phyloP scores from a whole-genome alignment of 2,329 filamentous ascomycete species.

The Rutstroemia sp. region DNA sequence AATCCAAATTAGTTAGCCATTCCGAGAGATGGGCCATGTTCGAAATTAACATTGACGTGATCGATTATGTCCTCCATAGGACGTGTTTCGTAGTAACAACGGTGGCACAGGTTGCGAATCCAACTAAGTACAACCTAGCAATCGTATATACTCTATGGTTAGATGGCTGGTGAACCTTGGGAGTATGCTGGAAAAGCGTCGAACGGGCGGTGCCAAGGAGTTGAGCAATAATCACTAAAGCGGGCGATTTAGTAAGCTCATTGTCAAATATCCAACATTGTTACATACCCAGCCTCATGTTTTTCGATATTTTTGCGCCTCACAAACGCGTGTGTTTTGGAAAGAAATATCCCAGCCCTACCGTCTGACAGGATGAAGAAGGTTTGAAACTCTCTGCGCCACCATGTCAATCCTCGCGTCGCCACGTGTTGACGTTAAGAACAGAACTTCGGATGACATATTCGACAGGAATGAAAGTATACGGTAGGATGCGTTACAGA shows the following conservation, averaged over 20 bases:
- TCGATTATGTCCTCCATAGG: neutral
- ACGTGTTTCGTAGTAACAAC: neutral
- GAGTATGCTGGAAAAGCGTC: too few relatives aligned
- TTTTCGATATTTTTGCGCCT: neutral
- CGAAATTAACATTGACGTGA: neutral
- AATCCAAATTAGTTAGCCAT: neutral
- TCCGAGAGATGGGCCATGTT: neutral
- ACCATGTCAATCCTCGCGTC: constrained; percentile 2
- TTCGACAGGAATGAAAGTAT: neutral
- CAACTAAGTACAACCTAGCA: neutral
- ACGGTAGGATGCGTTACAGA: neutral
- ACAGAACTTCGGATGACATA: neutral
- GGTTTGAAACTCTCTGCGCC: constrained; percentile 4
- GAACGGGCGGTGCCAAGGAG: too few relatives aligned
- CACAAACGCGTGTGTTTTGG: neutral
- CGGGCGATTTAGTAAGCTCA: too few relatives aligned
- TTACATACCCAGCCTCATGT: neutral
- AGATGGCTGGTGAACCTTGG: neutral
- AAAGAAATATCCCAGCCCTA: neutral
- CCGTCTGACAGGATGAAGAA: neutral
- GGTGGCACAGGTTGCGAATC: neutral
- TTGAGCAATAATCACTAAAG: too few relatives aligned
- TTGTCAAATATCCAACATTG: too few relatives aligned
- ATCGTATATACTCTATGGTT: neutral
- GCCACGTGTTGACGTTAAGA: constrained; percentile 1